These are phyloP conservation scores for Daldinia concentrica DNA, from an alignment of 495 filamentous ascomycete species.

Conservation along the genomic window DNA sequence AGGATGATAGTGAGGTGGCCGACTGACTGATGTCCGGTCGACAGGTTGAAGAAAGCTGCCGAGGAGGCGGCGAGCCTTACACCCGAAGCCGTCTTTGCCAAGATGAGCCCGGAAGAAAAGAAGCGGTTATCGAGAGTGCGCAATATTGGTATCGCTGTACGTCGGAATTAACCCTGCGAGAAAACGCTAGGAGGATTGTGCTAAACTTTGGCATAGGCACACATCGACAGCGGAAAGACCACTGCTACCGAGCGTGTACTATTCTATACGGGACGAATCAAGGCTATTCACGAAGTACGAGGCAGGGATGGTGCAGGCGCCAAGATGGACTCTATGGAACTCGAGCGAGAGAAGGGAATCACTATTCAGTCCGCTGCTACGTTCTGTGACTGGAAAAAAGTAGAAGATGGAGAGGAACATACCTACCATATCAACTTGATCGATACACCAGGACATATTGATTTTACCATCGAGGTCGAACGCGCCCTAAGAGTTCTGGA, in stretches of 20 bases:
- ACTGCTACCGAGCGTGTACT: constrained; percentile 97
- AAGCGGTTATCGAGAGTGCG: constrained; percentile 79
- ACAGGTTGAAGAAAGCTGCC: constrained; percentile 56
- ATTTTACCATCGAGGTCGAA: constrained; percentile 99
- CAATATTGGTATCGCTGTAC: constrained; percentile 98
- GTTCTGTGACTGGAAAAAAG: constrained; percentile 96
- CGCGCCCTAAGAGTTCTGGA: constrained; percentile 94
- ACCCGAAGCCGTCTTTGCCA: constrained; percentile 54
- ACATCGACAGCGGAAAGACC: constrained; percentile 99
- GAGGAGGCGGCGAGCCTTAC: constrained; percentile 57
- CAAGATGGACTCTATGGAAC: constrained; percentile 99
- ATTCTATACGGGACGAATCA: constrained; percentile 97
- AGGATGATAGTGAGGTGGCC: background rate
- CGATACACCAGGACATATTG: constrained; percentile 98
- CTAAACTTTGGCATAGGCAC: constrained; percentile 69
- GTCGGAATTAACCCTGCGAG: constrained; percentile 34
- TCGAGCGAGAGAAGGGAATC: constrained; percentile 98
- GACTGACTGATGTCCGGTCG: constrained; percentile 7
- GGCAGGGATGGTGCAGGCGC: constrained; percentile 95
- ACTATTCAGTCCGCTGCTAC: constrained; percentile 98
- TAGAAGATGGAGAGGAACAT: constrained; percentile 77
- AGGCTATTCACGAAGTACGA: constrained; percentile 96
- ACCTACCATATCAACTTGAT: constrained; percentile 98
- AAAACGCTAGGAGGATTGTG: constrained; percentile 12
- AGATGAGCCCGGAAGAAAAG: constrained; percentile 80